phyloP scores from a whole-genome alignment of 2,329 filamentous ascomycete genomes.

The Talaromyces amestolkiae region DNA sequence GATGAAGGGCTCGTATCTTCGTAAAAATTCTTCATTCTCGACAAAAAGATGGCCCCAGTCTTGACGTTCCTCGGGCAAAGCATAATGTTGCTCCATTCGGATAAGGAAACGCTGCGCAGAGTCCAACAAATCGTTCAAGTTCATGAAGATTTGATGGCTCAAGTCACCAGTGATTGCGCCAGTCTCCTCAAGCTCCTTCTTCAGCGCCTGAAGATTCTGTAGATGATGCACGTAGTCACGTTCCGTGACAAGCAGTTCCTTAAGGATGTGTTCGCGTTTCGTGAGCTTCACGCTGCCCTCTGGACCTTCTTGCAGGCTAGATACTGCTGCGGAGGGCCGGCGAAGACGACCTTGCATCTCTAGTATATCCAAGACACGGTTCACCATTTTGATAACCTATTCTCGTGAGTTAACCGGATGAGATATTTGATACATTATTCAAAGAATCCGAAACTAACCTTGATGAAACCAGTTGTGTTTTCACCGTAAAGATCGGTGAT shows the following conservation, averaged over 20 bases:
- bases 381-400: slow-evolving; percentile 85
- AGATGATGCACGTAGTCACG: slow-evolving; percentile 97
- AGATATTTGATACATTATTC: background rate
- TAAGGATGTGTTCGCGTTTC: slow-evolving; percentile 82
- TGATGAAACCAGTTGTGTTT: slow-evolving; percentile 95
- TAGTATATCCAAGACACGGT: slow-evolving; percentile 83
- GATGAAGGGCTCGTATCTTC: slow-evolving; percentile 95
- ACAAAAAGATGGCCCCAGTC: slow-evolving; percentile 95
- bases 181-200: slow-evolving; percentile 83
- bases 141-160: slow-evolving; percentile 92
- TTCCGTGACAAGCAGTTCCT: slow-evolving; percentile 90
- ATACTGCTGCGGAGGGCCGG: slow-evolving; percentile 54
- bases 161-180: slow-evolving; percentile 84
- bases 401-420: background rate
- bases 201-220: slow-evolving; percentile 88
- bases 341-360: slow-evolving; percentile 74
- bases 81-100: slow-evolving; percentile 92
- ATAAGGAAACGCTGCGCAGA: slow-evolving; percentile 95
- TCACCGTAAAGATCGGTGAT: slow-evolving; percentile 88
- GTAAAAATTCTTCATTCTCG: slow-evolving; percentile 79
- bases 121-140: slow-evolving; percentile 90
- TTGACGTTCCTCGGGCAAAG: slow-evolving; percentile 70
- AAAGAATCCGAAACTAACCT: slow-evolving; percentile 56
- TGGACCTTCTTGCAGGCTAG: slow-evolving; percentile 47
- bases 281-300: slow-evolving; percentile 56